phyloP scores from a whole-genome alignment of 176 grass and related monocot species.

The Elaeis guineensis region DNA sequence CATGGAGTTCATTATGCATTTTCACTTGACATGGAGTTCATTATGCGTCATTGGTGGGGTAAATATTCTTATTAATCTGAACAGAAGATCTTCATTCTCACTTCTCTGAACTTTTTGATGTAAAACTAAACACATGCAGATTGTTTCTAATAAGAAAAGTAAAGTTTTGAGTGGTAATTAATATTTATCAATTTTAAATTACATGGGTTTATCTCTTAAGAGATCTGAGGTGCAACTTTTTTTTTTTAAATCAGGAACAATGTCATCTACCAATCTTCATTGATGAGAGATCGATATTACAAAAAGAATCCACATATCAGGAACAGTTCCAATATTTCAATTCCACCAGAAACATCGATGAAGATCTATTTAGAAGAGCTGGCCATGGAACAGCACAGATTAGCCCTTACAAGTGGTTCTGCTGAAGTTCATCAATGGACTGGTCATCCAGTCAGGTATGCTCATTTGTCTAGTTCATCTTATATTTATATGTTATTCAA shows the following conservation, averaged over 20 bases:
- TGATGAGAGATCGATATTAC: constrained; percentile 77
- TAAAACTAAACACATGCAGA: too few relatives aligned
- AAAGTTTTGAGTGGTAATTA: too few relatives aligned
- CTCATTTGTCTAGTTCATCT: neutral
- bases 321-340: constrained; percentile 6
- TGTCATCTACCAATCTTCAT: constrained; percentile 31
- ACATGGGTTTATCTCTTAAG: too few relatives aligned
- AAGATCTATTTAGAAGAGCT: constrained; percentile 50
- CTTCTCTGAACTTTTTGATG: too few relatives aligned
- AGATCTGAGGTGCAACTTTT: neutral
- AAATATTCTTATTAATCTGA: too few relatives aligned
- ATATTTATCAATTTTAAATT: too few relatives aligned
- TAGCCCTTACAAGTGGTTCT: constrained; percentile 31
- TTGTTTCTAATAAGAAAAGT: too few relatives aligned
- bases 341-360: constrained; percentile 20
- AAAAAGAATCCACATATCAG: constrained; percentile 54
- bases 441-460: constrained; percentile 54
- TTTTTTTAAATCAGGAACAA: constrained; percentile 38
- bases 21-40: too few relatives aligned
- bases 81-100: too few relatives aligned
- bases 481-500: neutral
- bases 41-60: too few relatives aligned
- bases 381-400: constrained; percentile 58
- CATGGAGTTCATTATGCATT: too few relatives aligned
- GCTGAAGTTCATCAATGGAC: constrained; percentile 62